These are phyloP conservation scores for Podaxis sp. DNA, from an alignment of 768 basidiomycete genomes.

Conservation along the genomic window DNA sequence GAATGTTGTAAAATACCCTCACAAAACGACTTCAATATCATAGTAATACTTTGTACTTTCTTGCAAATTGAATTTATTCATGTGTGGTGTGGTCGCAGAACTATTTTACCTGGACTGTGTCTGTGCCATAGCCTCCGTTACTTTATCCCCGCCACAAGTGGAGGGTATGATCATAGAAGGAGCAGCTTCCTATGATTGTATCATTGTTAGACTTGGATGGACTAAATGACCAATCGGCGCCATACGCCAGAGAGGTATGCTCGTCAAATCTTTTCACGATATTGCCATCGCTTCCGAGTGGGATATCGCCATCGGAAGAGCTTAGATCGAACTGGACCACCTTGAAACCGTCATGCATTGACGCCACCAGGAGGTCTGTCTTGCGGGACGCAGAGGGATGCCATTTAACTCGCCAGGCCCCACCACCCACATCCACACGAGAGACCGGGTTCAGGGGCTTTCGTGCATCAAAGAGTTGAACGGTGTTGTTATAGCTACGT, in stretches of 20 bases:
- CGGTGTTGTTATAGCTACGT: conserved; percentile 75
- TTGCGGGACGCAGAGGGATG: conserved; percentile 71
- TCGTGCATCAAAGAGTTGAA: conserved; percentile 82
- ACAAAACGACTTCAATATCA: neutral
- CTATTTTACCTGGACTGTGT: neutral
- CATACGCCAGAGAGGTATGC: conserved; percentile 87
- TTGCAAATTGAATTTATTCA: neutral
- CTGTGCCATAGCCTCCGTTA: neutral
- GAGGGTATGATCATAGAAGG: conserved; percentile 91
- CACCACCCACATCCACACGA: conserved; percentile 76
- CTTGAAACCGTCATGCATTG: conserved; percentile 98
- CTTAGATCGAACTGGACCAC: conserved; percentile 49
- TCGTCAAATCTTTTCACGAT: conserved; percentile 63
- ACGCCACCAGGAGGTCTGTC: conserved; percentile 83
- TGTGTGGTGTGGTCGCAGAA: neutral
- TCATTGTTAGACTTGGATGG: conserved; percentile 22
- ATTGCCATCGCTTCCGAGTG: conserved; percentile 26
- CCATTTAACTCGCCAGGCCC: conserved; percentile 96
- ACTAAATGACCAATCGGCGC: conserved; percentile 81
- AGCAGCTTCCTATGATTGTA: conserved; percentile 80
- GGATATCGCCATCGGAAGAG: conserved; percentile 17
- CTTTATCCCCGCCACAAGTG: conserved; percentile 74
- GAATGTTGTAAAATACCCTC: neutral
- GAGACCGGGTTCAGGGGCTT: conserved; percentile 57
- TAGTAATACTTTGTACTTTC: neutral